Conservation (phyloP, 305 asterid species). For the Andrographis paniculata region DNA sequence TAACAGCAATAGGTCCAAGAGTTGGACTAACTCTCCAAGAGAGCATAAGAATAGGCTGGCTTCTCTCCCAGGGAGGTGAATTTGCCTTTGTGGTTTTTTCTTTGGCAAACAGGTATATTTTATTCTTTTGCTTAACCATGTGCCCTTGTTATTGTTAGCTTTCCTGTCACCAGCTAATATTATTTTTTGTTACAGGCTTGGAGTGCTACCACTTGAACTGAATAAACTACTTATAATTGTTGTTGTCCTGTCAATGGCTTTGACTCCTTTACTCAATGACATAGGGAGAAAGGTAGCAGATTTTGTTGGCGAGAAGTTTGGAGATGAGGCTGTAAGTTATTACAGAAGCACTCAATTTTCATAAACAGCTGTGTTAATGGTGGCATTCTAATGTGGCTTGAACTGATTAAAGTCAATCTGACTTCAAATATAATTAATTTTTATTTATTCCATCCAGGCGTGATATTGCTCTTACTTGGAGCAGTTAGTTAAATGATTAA, state of each 20-base stretch:
- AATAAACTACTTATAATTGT: constrained; percentile 97
- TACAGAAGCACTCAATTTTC: constrained; percentile 7
- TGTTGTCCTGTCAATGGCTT: constrained; percentile 95
- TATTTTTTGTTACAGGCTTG: constrained; percentile 61
- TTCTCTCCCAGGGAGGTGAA: constrained; percentile 99
- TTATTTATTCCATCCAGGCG: constrained; percentile 5
- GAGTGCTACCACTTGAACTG: constrained; percentile 97
- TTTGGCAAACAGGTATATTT: constrained; percentile 75
- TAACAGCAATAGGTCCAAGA: constrained; percentile 92
- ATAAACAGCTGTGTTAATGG: constrained; percentile 12
- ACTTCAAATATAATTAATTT: neutral
- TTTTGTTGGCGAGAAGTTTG: constrained; percentile 57
- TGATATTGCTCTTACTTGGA: no score
- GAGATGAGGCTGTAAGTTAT: constrained; percentile 57
- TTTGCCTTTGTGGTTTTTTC: constrained; percentile 96
- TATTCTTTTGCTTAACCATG: constrained; percentile 9
- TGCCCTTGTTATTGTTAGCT: constrained; percentile 12
- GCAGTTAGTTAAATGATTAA: no score
- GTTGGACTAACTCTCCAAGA: constrained; percentile 86
- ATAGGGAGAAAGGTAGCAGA: constrained; percentile 76
- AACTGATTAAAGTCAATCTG: neutral
- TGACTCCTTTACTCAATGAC: constrained; percentile 91
- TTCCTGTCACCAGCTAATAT: constrained; percentile 16
- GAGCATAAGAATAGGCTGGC: constrained; percentile 93
- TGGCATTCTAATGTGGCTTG: constrained; percentile 4